A percentile compares a stretch with the other conserved stretches of the same genome.
Evolutionary conservation across 2,329 filamentous ascomycete genomes (phyloP).

Genomic region (Dichotomopilus funicola): DNA sequence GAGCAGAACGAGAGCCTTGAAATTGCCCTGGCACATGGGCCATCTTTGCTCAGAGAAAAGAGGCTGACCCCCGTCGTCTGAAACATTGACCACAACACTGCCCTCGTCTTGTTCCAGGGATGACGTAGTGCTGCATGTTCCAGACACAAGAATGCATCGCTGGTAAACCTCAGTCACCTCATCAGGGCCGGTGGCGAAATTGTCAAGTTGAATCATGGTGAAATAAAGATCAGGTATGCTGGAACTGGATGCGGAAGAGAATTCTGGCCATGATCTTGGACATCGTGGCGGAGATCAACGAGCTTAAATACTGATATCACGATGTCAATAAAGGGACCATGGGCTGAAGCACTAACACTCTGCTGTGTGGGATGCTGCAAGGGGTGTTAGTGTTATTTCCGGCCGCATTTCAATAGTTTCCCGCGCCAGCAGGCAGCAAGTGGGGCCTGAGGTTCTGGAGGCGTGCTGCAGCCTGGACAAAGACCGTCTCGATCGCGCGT

Average conservation of each 20-base stretch:
- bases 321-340: neutral
- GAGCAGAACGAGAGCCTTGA: constrained; percentile 21
- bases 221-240: neutral
- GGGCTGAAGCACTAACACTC: neutral
- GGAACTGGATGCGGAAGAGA: neutral
- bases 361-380: neutral
- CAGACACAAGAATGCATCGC: constrained; percentile 14
- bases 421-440: neutral
- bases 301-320: neutral
- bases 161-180: constrained; percentile 13
- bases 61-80: neutral
- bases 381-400: neutral
- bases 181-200: constrained; percentile 3
- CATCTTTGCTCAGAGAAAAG: constrained; percentile 18
- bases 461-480: neutral
- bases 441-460: neutral
- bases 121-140: neutral
- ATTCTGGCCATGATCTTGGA: neutral
- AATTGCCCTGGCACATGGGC: constrained; percentile 17
- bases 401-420: neutral
- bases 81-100: neutral
- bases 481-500: neutral
- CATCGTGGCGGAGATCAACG: neutral
- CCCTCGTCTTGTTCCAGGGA: neutral
- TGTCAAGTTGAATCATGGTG: constrained; percentile 11